Percentiles rank a stretch among this genome's conserved stretches.
These are phyloP conservation scores for Anaeromyces robustus DNA, from an alignment of 192 early-diverging fungal genomes.

Conservation along the genomic window DNA sequence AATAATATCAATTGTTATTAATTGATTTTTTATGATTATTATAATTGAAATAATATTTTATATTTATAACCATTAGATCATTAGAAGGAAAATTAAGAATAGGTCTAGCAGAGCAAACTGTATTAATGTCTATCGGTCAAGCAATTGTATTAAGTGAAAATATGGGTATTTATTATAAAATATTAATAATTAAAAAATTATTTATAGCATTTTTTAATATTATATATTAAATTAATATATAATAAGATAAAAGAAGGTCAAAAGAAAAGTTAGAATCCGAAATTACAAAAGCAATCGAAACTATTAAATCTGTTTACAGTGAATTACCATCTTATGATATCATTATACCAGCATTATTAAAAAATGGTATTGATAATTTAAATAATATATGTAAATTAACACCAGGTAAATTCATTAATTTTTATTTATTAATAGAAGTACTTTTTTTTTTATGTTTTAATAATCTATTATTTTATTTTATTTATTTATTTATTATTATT, in stretches of 20 bases:
- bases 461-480: not conserved
- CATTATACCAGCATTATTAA: conserved; percentile 71
- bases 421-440: no score
- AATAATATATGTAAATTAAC: conserved; percentile 70
- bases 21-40: no score
- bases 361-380: conserved; percentile 53
- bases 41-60: no score
- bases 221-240: conserved; percentile 7
- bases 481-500: not conserved
- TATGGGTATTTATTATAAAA: not conserved
- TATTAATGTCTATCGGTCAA: conserved; percentile 76
- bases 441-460: no score
- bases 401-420: no score
- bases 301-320: conserved; percentile 50
- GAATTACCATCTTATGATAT: conserved; percentile 86
- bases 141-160: conserved; percentile 47
- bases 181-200: conserved; percentile 14
- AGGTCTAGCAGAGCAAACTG: conserved; percentile 85
- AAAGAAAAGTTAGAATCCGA: conserved; percentile 23
- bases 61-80: conserved; percentile 28
- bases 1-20: no score
- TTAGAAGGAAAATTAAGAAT: conserved; percentile 91
- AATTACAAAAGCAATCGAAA: conserved; percentile 27
- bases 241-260: conserved; percentile 12
- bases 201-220: conserved; percentile 3